Evolutionary conservation across 2,329 filamentous ascomycete genomes (phyloP).

Genomic region (Pseudocercospora macadamiae): DNA sequence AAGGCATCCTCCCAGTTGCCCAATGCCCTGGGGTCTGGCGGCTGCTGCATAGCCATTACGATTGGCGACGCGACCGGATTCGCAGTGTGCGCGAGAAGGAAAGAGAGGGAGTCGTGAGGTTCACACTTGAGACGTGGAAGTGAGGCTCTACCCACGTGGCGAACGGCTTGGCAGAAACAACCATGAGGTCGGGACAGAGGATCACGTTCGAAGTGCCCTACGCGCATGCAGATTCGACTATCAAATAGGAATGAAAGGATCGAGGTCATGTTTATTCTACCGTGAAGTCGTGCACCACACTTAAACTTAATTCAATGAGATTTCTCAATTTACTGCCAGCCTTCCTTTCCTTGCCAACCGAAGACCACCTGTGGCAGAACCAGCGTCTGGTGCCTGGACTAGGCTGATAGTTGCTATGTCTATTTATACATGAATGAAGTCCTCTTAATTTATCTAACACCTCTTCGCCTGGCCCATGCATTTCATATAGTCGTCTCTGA

Average conservation of each 20-base stretch:
- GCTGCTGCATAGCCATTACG: constrained; percentile 47
- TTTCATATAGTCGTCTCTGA: background rate
- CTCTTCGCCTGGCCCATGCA: background rate
- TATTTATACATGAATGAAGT: too few relatives aligned
- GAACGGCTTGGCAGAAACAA: constrained; percentile 3
- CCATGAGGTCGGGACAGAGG: too few relatives aligned
- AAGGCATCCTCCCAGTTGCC: constrained; percentile 70
- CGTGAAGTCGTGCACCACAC: too few relatives aligned
- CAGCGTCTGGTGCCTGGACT: too few relatives aligned
- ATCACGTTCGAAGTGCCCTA: too few relatives aligned
- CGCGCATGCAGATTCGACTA: too few relatives aligned
- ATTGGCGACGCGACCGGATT: too few relatives aligned
- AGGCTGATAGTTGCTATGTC: too few relatives aligned
- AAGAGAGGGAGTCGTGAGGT: constrained; percentile 29
- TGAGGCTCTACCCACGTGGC: background rate
- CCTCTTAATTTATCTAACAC: too few relatives aligned
- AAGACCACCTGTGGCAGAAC: too few relatives aligned
- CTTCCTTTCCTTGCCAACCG: background rate
- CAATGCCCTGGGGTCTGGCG: constrained; percentile 59
- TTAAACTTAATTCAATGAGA: background rate
- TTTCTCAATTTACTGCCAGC: background rate
- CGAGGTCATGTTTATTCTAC: too few relatives aligned
- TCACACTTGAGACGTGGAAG: background rate
- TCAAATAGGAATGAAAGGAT: too few relatives aligned
- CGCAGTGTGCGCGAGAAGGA: constrained; percentile 37